Evolutionary conservation across 768 basidiomycete species (phyloP), one percentile per base, ranked within the genome.

Genomic region (Coprinellus micaceus): DNA sequence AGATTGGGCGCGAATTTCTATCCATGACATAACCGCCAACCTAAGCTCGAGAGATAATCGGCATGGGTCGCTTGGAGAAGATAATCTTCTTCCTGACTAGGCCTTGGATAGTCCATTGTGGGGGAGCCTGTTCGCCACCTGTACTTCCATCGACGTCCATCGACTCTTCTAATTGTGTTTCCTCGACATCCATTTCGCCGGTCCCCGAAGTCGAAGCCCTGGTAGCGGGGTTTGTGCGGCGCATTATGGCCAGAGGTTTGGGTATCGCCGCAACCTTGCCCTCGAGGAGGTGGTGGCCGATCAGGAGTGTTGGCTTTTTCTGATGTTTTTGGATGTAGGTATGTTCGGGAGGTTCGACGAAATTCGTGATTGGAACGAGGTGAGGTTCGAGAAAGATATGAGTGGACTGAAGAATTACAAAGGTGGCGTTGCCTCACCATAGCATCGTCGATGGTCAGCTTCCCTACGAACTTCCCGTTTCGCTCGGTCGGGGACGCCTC

Each of bases 281-380:
- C 65, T 98, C 95, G 4, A 98, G 83, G 28, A 94, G 77, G 64
- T 97, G 93, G 70, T 95, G 86, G 12, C 94, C 94, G 57, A 98
- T 89, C 53, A 78, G 69, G 5, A 98, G 77, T 2, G 85, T 92
- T 3, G 91, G 85, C 61, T 86, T 90, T 59, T 82, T 85, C 91
- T 92, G 13, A 36, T 19, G 21, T 41, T 24, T 12, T 29, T 30
- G 1, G 26, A 50, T 26, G 17, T 29, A 21, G 13, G 6, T 33
- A 33, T 33, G 28, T 26, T 22, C 33, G 24, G 45, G n/a, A n/a
- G 44, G 43, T 54, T 45, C 9, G 19, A 21, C 47, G 41, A 28
- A 46, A 29, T 9, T 17, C 44, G 33, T 33, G 33, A 30, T 26
- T 30, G 54, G 30, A 17, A 56, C 21, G 49, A 39, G 41, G 28